These are phyloP conservation scores for Chaetomiaceae sp. DNA, from an alignment of 2,329 filamentous ascomycete species.

Conservation along the genomic window DNA sequence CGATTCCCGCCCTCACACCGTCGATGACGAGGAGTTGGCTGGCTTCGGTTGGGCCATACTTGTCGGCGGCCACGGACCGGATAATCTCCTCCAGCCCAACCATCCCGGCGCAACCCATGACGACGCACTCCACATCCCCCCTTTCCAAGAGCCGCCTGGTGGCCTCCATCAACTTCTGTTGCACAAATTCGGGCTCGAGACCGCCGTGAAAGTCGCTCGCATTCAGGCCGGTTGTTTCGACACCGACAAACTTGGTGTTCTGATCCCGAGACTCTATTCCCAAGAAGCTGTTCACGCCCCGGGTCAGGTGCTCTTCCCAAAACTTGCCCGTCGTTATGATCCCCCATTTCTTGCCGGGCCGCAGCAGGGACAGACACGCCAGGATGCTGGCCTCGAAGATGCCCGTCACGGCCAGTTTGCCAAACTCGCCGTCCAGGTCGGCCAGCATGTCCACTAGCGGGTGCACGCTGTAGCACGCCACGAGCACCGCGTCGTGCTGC, in stretches of 20 bases:
- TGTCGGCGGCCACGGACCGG: slow-evolving; percentile 59
- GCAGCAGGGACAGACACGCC: slow-evolving; percentile 52
- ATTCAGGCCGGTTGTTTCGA: slow-evolving; percentile 74
- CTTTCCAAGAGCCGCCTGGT: slow-evolving; percentile 59
- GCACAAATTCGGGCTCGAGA: slow-evolving; percentile 59
- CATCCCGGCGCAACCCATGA: slow-evolving; percentile 90
- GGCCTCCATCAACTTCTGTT: slow-evolving; percentile 61
- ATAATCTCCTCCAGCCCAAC: slow-evolving; percentile 76
- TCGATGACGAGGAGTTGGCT: slow-evolving; percentile 66
- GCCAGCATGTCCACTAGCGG: slow-evolving; percentile 62
- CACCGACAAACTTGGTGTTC: slow-evolving; percentile 63
- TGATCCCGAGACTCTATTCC: slow-evolving; percentile 38
- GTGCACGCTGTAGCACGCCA: slow-evolving; percentile 87
- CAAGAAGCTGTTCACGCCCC: slow-evolving; percentile 61
- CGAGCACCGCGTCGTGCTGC: slow-evolving; percentile 68
- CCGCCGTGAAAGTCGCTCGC: slow-evolving; percentile 74
- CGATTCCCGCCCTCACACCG: slow-evolving; percentile 67
- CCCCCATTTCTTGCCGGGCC: slow-evolving; percentile 55
- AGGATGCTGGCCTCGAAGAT: slow-evolving; percentile 84
- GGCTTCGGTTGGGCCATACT: slow-evolving; percentile 55
- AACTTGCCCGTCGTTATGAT: slow-evolving; percentile 84
- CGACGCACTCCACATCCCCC: slow-evolving; percentile 60
- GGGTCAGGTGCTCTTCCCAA: slow-evolving; percentile 69
- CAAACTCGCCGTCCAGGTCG: slow-evolving; percentile 23
- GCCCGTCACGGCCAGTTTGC: slow-evolving; percentile 57